Percentiles rank a stretch among this genome's conserved stretches.
These are phyloP conservation scores for Neurospora tetraspora DNA, from an alignment of 495 filamentous ascomycete genomes.

Conservation along the genomic window DNA sequence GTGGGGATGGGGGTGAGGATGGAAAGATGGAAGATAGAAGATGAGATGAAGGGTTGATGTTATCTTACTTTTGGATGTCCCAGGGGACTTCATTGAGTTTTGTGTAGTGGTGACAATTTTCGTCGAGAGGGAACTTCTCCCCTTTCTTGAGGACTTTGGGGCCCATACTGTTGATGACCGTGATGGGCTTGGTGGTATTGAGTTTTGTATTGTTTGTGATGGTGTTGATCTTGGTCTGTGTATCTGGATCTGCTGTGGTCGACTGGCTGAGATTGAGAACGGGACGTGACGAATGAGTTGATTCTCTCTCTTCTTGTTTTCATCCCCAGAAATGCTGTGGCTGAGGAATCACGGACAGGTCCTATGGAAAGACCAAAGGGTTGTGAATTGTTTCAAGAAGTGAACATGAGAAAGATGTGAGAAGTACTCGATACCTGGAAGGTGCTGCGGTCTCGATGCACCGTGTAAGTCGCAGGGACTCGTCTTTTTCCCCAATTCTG, in stretches of 20 bases:
- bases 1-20: not conserved
- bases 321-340: not conserved
- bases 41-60: not conserved
- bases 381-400: not conserved
- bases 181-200: not conserved
- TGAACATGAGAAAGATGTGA: not conserved
- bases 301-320: not conserved
- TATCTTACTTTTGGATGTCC: slow-evolving; percentile 64
- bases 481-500: not conserved
- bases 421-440: not conserved
- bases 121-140: slow-evolving; percentile 34
- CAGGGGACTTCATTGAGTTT: slow-evolving; percentile 52
- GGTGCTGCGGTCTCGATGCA: not conserved
- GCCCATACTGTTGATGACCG: slow-evolving; percentile 1
- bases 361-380: not conserved
- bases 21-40: no score
- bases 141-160: slow-evolving; percentile 6
- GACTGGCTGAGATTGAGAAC: not conserved
- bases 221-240: not conserved
- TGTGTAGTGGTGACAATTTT: slow-evolving; percentile 56
- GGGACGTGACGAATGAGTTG: not conserved
- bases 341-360: not conserved
- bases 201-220: not conserved
- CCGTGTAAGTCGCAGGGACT: not conserved
- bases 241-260: not conserved